These are phyloP conservation scores for Rhizopogon vinicolor DNA, from an alignment of 768 basidiomycete species.

Conservation along the genomic window DNA sequence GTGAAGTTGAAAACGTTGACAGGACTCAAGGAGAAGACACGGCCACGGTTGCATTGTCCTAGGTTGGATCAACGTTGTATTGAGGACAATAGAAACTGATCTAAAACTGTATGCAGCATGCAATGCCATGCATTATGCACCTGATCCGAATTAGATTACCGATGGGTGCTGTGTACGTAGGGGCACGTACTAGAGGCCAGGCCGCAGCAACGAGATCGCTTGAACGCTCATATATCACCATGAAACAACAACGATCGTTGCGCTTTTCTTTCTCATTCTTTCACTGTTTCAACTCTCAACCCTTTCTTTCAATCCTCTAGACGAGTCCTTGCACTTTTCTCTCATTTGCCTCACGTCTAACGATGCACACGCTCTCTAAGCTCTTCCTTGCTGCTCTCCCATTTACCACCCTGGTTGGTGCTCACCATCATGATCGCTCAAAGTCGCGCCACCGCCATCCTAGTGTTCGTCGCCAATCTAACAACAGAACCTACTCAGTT, in stretches of 20 bases:
- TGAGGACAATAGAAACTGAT: neutral
- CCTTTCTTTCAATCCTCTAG: neutral
- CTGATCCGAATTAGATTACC: no score
- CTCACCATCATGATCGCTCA: slow-evolving; percentile 14
- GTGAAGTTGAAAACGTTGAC: neutral
- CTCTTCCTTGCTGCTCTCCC: slow-evolving; percentile 27
- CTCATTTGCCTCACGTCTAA: neutral
- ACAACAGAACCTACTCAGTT: slow-evolving; percentile 29
- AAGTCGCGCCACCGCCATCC: slow-evolving; percentile 20
- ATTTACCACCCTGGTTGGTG: slow-evolving; percentile 32
- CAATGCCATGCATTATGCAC: no score
- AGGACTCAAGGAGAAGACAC: neutral
- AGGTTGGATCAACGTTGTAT: neutral
- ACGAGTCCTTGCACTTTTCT: neutral
- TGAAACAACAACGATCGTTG: neutral
- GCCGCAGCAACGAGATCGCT: neutral
- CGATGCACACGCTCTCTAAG: slow-evolving; percentile 29
- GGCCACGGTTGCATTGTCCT: no score
- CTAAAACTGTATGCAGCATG: no score
- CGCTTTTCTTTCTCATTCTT: neutral
- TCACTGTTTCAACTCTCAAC: neutral
- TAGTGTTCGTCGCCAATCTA: slow-evolving; percentile 11
- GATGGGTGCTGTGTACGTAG: no score
- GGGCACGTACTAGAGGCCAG: neutral
- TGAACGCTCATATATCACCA: neutral